Evolutionary conservation across 305 asterid species (phyloP).

Genomic region (Fraxinus baroniana): DNA sequence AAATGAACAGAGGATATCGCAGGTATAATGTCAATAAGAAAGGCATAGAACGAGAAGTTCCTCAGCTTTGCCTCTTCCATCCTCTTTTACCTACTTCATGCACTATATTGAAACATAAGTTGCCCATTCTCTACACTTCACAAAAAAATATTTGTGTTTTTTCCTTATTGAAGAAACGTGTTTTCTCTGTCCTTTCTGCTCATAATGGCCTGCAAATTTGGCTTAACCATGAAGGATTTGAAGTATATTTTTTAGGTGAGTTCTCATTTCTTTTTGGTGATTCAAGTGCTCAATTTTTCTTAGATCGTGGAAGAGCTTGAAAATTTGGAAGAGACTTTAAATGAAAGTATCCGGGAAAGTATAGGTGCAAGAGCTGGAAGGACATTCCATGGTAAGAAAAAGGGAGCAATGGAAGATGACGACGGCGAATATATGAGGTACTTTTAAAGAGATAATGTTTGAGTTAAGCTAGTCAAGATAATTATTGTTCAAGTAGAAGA

Average conservation of each 20-base stretch:
- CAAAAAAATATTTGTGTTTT: neutral
- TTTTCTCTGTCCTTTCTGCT: neutral
- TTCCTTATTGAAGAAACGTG: neutral
- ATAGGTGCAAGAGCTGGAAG: conserved; percentile 82
- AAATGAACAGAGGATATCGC: conserved; percentile 92
- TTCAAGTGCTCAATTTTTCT: conserved; percentile 21
- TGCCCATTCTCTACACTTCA: neutral
- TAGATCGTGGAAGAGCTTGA: conserved; percentile 97
- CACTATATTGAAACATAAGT: neutral
- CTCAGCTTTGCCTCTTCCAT: neutral
- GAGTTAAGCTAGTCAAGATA: neutral
- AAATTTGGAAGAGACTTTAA: conserved; percentile 93
- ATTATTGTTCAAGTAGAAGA: neutral
- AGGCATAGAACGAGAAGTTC: conserved; percentile 17
- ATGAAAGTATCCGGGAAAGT: conserved; percentile 92
- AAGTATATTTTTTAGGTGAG: conserved; percentile 5
- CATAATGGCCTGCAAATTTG: neutral
- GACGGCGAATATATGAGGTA: conserved; percentile 77
- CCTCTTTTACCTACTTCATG: conserved; percentile 1
- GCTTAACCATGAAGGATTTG: conserved; percentile 6
- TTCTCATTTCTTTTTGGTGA: conserved; percentile 13
- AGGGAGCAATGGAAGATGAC: conserved; percentile 56
- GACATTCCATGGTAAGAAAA: conserved; percentile 56
- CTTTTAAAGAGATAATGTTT: neutral
- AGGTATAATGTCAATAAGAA: conserved; percentile 45